phyloP scores from a whole-genome alignment of 1,284 basidiomycete genomes.

The Coniophora puteana region DNA sequence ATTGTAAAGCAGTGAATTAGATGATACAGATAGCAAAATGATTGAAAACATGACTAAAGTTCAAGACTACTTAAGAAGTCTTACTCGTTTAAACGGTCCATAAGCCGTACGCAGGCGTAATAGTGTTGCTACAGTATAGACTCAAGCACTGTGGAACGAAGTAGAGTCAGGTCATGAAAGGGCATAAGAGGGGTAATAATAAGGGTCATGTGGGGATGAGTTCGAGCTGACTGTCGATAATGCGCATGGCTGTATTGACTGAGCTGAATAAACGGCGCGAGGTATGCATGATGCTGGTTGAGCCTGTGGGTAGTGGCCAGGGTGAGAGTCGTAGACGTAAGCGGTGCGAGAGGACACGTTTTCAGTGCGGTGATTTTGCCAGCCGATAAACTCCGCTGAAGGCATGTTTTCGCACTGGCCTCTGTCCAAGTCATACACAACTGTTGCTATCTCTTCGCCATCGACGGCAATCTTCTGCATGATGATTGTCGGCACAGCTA shows the following conservation, averaged over 20 bases:
- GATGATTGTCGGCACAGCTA: slow-evolving; percentile 50
- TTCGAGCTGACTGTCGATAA: slow-evolving; percentile 28
- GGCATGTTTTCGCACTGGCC: slow-evolving; percentile 43
- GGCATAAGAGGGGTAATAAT: slow-evolving; percentile 22
- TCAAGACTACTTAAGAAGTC: slow-evolving; percentile 7
- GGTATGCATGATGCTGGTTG: slow-evolving; percentile 33
- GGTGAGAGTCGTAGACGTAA: slow-evolving; percentile 28
- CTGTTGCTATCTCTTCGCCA: slow-evolving; percentile 52
- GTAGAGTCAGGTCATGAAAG: slow-evolving; percentile 10
- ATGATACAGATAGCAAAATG: slow-evolving; percentile 20
- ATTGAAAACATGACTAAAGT: slow-evolving; percentile 21
- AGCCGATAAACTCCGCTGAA: slow-evolving; percentile 53
- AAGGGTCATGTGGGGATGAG: slow-evolving; percentile 25
- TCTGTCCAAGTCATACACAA: slow-evolving; percentile 66
- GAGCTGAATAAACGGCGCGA: slow-evolving; percentile 24
- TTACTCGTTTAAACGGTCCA: slow-evolving; percentile 19
- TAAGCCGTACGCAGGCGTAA: slow-evolving; percentile 27
- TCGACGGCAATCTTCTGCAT: slow-evolving; percentile 68
- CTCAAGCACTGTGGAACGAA: slow-evolving; percentile 5
- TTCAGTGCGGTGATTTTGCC: slow-evolving; percentile 44
- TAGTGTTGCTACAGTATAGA: slow-evolving; percentile 19
- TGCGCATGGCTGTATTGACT: slow-evolving; percentile 31
- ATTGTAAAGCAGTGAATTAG: slow-evolving; percentile 15
- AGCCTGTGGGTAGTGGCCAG: slow-evolving; percentile 29
- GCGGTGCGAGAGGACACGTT: slow-evolving; percentile 24